Percentiles rank a stretch among this genome's conserved stretches.
phyloP scores from a whole-genome alignment of 768 basidiomycete species.

The Boletus coccyginus region DNA sequence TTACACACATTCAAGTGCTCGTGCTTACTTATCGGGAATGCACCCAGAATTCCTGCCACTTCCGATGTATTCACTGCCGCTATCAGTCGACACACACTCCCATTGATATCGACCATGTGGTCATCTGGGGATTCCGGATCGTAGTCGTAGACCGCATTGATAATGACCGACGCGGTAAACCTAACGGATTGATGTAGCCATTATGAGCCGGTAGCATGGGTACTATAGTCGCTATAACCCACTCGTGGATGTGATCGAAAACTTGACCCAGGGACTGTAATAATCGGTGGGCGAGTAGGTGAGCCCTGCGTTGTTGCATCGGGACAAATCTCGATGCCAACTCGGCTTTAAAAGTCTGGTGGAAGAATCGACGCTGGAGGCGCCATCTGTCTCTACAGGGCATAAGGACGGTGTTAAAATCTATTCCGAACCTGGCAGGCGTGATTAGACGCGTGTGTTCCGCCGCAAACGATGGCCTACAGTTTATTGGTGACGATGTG shows the following conservation, averaged over 20 bases:
- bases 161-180: conserved; percentile 27
- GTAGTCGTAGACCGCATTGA: conserved; percentile 17
- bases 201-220: background rate
- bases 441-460: background rate
- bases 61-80: conserved; percentile 4
- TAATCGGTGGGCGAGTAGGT: conserved; percentile 4
- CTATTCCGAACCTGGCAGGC: conserved; percentile 12
- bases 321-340: conserved; percentile 12
- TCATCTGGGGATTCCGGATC: conserved; percentile 15
- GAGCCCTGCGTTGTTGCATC: conserved; percentile 12
- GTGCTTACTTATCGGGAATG: conserved; percentile 14
- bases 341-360: conserved; percentile 13
- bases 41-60: conserved; percentile 7
- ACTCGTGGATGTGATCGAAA: conserved; percentile 12
- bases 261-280: conserved; percentile 4
- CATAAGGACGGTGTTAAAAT: conserved; percentile 13
- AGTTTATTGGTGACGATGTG: conserved; percentile 11
- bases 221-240: conserved; percentile 11
- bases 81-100: conserved; percentile 5
- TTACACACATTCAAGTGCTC: background rate
- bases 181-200: background rate
- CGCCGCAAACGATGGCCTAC: background rate
- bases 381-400: conserved; percentile 20
- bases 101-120: conserved; percentile 9
- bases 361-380: conserved; percentile 18